A percentile compares a stretch with the other conserved stretches of the same genome.
Evolutionary conservation across 2,329 filamentous ascomycete species (phyloP).

Genomic region (Orbilia blumenaviensis): DNA sequence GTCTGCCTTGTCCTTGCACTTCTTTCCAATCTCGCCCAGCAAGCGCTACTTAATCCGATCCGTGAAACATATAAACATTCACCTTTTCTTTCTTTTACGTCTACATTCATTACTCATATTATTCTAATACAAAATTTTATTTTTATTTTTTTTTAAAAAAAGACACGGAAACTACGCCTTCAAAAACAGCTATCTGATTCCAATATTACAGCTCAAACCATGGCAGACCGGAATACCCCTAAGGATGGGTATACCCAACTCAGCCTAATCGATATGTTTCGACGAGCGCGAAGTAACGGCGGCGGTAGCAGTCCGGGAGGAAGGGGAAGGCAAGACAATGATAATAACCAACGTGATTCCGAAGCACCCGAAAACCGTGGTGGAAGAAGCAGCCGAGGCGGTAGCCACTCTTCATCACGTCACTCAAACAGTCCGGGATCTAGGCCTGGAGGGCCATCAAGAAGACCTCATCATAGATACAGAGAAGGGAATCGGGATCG

Average conservation of each 20-base stretch:
- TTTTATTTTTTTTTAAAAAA: too few species aligned
- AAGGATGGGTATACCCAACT: constrained; percentile 50
- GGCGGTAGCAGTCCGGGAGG: constrained; percentile 57
- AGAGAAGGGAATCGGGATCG: not conserved
- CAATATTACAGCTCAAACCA: not conserved
- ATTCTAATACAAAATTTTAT: not conserved
- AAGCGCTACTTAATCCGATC: not conserved
- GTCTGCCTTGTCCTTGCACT: constrained; percentile 46
- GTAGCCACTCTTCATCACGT: constrained; percentile 3
- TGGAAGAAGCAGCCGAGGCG: constrained; percentile 25
- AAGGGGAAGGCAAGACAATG: constrained; percentile 55
- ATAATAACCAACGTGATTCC: not conserved
- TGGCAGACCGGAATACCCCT: constrained; percentile 37
- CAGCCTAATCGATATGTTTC: constrained; percentile 51
- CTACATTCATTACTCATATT: not conserved
- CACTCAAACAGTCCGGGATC: not conserved
- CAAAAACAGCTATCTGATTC: not conserved
- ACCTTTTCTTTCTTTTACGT: not conserved
- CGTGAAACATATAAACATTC: not conserved
- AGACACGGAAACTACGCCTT: too few species aligned
- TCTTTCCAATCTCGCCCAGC: not conserved
- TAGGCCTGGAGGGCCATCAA: not conserved
- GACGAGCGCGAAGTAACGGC: constrained; percentile 47
- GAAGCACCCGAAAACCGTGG: constrained; percentile 41
- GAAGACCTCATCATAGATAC: not conserved